Evolutionary conservation across 2,329 filamentous ascomycete species (phyloP).

Genomic region (Phialophora verrucosa): DNA sequence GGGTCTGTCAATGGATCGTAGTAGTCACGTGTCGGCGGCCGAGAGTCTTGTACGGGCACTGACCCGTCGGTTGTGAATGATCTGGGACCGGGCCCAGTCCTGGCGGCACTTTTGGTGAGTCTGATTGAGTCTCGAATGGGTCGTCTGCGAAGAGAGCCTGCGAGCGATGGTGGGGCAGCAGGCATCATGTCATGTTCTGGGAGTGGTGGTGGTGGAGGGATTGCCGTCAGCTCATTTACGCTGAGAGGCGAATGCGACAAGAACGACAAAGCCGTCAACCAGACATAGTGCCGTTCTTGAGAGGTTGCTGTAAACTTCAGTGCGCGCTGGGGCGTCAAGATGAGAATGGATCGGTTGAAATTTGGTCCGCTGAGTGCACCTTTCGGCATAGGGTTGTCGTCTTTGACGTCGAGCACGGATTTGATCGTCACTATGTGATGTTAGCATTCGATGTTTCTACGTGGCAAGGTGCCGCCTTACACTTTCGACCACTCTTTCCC

Average conservation of each 20-base stretch:
- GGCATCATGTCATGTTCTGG: constrained; percentile 42
- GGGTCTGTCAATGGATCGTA: constrained; percentile 48
- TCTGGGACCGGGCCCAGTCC: constrained; percentile 49
- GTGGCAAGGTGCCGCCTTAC: constrained; percentile 63
- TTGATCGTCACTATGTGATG: constrained; percentile 77
- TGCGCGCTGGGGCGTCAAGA: constrained; percentile 88
- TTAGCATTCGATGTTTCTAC: constrained; percentile 43
- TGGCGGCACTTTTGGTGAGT: constrained; percentile 75
- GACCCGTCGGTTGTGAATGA: constrained; percentile 45
- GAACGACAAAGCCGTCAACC: constrained; percentile 94
- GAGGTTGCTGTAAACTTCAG: constrained; percentile 90
- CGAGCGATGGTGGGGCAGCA: constrained; percentile 45
- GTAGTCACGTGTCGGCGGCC: constrained; percentile 34
- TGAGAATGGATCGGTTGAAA: constrained; percentile 93
- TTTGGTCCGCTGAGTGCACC: constrained; percentile 57
- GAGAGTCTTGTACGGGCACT: constrained; percentile 41
- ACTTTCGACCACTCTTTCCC: constrained; percentile 91
- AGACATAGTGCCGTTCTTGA: constrained; percentile 87
- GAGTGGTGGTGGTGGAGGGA: constrained; percentile 61
- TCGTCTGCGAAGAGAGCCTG: constrained; percentile 58
- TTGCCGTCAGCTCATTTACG: constrained; percentile 72
- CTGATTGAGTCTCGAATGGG: constrained; percentile 87
- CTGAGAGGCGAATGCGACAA: constrained; percentile 86
- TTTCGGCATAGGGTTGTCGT: constrained; percentile 84
- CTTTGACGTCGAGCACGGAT: constrained; percentile 95